Evolutionary conservation across 306 rosid species (phyloP), one percentile per base, ranked within the genome.

Genomic region (Casuarina equisetifolia): DNA sequence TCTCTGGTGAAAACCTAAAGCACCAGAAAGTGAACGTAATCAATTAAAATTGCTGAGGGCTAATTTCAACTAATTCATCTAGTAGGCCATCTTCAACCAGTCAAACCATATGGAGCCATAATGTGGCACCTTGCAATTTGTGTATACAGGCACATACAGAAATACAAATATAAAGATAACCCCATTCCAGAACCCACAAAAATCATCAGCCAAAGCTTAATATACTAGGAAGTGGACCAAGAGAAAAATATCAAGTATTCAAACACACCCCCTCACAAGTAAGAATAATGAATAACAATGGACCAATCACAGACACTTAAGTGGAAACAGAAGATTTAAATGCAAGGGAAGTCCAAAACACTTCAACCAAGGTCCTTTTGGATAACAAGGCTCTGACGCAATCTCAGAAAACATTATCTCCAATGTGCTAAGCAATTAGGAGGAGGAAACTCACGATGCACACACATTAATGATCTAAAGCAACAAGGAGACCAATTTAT

Each of bases 1-100:
- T 95, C 90, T 92, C 97, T 0, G 90, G 93, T 83, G 99, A 89
- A 89, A 90, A 91, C 94, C 99, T 95, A 83, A 78, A 86, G 72
- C 86, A 79, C 48, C 80, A 92, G 74, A 40, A 39, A 71, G 72
- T 72, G 79, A 79, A 70, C 73, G 75, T 69, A 63, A 83, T 86
- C 77, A 84, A 78, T 57, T 43, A 78, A 43, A 70, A 62, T 78
- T 48, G 64, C 42, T 58, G 32, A 11, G 13, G 13, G 45, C 44
- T 63, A 42, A 72, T 48, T 20, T 38, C 79, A 74, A 77, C 45
- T 67, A 89, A 79, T 67, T 66, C 55, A 70, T 58, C 49, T 10
- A 68, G 35, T 52, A 69, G 45, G 16, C 54, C 51, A 53, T 55
- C 59, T 69, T 51, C 70, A 80, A 69, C 72, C 48, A 39, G 82